Evolutionary conservation across 2,329 filamentous ascomycete species (phyloP).

Genomic region (Cucurbitaria berberidis): DNA sequence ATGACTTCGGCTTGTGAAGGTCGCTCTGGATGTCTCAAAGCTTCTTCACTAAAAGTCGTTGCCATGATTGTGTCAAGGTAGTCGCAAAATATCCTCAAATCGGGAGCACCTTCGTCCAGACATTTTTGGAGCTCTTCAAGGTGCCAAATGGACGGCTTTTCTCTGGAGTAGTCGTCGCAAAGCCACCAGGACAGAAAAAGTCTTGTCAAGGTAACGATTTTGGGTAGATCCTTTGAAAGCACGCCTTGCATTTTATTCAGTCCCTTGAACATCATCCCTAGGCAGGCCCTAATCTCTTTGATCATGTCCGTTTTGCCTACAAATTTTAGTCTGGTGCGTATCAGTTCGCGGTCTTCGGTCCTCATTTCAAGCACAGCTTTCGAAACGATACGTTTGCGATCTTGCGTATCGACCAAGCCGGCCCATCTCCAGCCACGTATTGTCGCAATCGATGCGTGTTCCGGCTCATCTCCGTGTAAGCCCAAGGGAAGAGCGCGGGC

Average conservation of each 20-base stretch:
- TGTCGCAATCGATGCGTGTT: constrained; percentile 34
- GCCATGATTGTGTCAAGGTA: constrained; percentile 30
- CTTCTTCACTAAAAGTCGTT: constrained; percentile 34
- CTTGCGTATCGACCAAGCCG: constrained; percentile 45
- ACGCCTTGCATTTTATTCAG: constrained; percentile 34
- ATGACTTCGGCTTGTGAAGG: constrained; percentile 39
- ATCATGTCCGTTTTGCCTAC: constrained; percentile 28
- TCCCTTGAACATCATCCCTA: constrained; percentile 28
- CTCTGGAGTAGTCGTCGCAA: constrained; percentile 26
- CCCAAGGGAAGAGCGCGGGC: no score
- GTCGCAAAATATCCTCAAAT: constrained; percentile 31
- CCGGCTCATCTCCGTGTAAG: constrained; percentile 22
- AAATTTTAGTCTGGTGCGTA: constrained; percentile 26
- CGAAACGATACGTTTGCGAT: constrained; percentile 54
- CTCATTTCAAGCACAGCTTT: constrained; percentile 48
- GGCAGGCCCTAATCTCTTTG: constrained; percentile 32
- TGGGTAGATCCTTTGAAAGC: constrained; percentile 29
- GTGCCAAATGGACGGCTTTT: constrained; percentile 6
- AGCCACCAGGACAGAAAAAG: constrained; percentile 48
- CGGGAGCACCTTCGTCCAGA: constrained; percentile 16
- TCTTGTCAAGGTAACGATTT: constrained; percentile 33
- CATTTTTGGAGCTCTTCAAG: constrained; percentile 25
- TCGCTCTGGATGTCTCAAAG: constrained; percentile 22
- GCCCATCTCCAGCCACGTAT: constrained; percentile 44
- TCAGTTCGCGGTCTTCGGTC: constrained; percentile 21